Evolutionary conservation across 2,329 filamentous ascomycete species (phyloP), one percentile per base, ranked within the genome.

Genomic region (Truncatella angustata): DNA sequence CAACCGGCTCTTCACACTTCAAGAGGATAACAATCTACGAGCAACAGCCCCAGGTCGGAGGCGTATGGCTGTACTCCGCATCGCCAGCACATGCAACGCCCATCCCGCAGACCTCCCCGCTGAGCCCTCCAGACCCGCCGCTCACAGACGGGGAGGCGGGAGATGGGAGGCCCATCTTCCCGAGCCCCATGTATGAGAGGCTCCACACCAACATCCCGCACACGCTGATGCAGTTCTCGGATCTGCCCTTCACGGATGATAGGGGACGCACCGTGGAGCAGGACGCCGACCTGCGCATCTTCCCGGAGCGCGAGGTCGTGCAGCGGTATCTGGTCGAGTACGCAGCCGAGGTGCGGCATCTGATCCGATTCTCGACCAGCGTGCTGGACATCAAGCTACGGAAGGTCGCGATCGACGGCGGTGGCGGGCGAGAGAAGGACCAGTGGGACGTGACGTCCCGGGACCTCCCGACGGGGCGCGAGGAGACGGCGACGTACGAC

Each of bases 171-270:
- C 80, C 87, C 5, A 68, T 84, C 2, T 96, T 93, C 63, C 77
- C 90, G n/a, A 90, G 88, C 16, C 88, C 92, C 3, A 82, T 96
- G 70, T 97, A 97, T 68, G 84, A 91, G 44, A 73, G 79, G 21
- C 74, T 97, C 14, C 87, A 96, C 63, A 91, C 92, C 20, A 97
- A 97, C 67, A 91, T 97, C 44, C 89, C 91, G 0, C 83, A 87
- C 54, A 76, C 78, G 0, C 67, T 97, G 49, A 97, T 97, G 93
- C 74, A 78, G 4, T 97, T 86, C 67, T 86, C 86, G 4, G 88
- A 93, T 58, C 73, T 82, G 5, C 66, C 79, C 1, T 94, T 94
- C 62, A 78, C 82, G 0, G 62, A 76, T 1, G 78, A 84, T 11
- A 76, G 80, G 5, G 40, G 40, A n/a, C 40, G 21, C 4, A 43